Evolutionary conservation across 192 early-diverging fungal genomes (phyloP), one percentile per base, ranked within the genome.

Genomic region (Obelidium mucronatum): DNA sequence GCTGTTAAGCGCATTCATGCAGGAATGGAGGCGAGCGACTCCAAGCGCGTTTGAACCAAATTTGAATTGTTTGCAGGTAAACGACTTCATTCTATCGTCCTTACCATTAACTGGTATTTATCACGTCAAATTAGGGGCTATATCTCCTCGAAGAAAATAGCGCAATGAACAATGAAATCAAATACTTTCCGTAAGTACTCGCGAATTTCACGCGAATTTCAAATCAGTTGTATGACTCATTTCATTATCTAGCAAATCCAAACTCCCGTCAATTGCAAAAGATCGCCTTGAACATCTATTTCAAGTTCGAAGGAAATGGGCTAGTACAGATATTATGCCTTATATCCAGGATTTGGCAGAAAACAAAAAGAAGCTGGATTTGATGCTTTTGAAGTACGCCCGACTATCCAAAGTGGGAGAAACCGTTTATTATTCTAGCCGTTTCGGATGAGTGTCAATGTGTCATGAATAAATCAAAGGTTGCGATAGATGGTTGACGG

Each of bases 301-400:
- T 68, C 42, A 74, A 24, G 61, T 78, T 19, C 62, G 78, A 34
- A 31, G 61, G 54, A 81, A 81, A 68, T 86, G 84, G 84, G 39
- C 61, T 1, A 62, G 59, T 17, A 51, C 35, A 3, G 84, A 86
- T 35, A 65, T 86, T 2, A 52, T 83, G 60, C 81, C 79, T 2
- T 86, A 81, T 62, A 77, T 82, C 80, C 71, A 51, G 2, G 84
- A 86, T 75, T 67, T 86, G 36, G 84, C 84, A 42, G 72, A 78
- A 15, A 68, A 60, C 40, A 34, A 40, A 22, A 81, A 81, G 80
- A 75, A 81, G 54, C 64, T 82, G 2, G 81, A 85, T 54, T 73
- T 81, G 3, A 56, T 83, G 4, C 48, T 83, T 13, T 62, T 86
- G 17, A 86, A 81, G 66, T 80, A 80, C 65, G 67, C 53, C 22